Evolutionary conservation across 139 green algal species (phyloP).

Genomic region (Chlorella sorokiniana): DNA sequence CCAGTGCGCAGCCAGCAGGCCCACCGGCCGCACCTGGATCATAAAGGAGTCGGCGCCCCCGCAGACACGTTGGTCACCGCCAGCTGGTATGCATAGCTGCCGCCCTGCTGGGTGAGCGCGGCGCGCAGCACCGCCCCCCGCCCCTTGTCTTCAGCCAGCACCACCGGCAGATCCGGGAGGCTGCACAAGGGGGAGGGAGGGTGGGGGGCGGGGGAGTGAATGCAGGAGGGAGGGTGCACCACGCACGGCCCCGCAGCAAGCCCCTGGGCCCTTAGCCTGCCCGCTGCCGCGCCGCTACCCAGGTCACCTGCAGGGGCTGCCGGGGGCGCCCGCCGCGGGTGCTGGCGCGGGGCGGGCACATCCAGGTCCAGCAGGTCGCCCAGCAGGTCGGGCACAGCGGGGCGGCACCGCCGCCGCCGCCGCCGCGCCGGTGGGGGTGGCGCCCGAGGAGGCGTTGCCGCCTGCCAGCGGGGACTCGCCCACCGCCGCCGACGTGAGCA

Average conservation of each 20-base stretch:
- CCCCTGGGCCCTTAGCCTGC: background rate
- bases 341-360: constrained; percentile 27
- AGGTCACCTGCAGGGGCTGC: constrained; percentile 54
- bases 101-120: background rate
- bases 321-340: constrained; percentile 12
- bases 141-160: constrained; percentile 72
- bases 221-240: background rate
- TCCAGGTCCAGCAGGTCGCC: constrained; percentile 80
- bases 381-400: constrained; percentile 57
- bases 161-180: constrained; percentile 51
- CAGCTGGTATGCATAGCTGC: constrained; percentile 46
- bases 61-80: constrained; percentile 65
- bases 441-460: background rate
- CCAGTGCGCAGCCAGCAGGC: too few relatives aligned
- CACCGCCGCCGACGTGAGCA: constrained; percentile 9
- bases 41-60: constrained; percentile 81
- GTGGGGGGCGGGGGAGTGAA: background rate
- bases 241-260: too few relatives aligned
- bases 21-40: too few relatives aligned
- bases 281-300: background rate
- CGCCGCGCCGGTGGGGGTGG: constrained; percentile 4
- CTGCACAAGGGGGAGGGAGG: background rate
- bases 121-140: constrained; percentile 82
- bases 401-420: background rate
- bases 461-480: background rate